Percentiles rank a stretch among this genome's conserved stretches.
These are phyloP conservation scores for Cercospora sp. DNA, from an alignment of 2,329 filamentous ascomycete species.

Conservation along the genomic window DNA sequence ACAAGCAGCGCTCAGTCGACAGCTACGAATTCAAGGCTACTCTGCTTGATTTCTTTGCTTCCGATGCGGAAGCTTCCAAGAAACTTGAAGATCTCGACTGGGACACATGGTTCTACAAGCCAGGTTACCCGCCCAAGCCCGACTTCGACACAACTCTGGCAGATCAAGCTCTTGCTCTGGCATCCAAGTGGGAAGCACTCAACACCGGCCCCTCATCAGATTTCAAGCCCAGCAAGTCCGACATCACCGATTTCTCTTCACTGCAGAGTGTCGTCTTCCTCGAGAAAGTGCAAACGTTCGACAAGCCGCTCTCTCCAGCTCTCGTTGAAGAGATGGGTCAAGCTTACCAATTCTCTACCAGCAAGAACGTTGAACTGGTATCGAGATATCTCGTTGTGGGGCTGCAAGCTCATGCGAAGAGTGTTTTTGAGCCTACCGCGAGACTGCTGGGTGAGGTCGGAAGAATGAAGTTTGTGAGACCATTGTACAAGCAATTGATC, in stretches of 20 bases:
- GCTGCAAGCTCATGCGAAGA: conserved; percentile 69
- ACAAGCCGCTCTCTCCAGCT: conserved; percentile 61
- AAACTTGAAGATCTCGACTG: conserved; percentile 78
- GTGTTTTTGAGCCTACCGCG: conserved; percentile 68
- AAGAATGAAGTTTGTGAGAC: conserved; percentile 95
- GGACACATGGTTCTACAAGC: conserved; percentile 85
- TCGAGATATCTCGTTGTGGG: conserved; percentile 78
- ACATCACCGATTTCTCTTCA: conserved; percentile 73
- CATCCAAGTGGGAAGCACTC: conserved; percentile 73
- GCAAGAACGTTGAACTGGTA: conserved; percentile 83
- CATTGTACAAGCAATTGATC: conserved; percentile 75
- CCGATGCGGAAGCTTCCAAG: conserved; percentile 61
- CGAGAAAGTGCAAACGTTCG: conserved; percentile 70
- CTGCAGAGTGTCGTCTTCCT: conserved; percentile 94
- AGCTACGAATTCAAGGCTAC: conserved; percentile 93
- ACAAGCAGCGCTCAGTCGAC: conserved; percentile 82
- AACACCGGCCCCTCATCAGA: conserved; percentile 34
- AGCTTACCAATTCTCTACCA: conserved; percentile 70
- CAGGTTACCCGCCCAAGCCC: conserved; percentile 86
- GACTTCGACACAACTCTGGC: conserved; percentile 86
- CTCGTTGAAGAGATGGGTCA: conserved; percentile 71
- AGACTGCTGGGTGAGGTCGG: conserved; percentile 79
- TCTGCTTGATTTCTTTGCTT: conserved; percentile 78
- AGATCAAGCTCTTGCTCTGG: conserved; percentile 79
- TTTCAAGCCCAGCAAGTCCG: conserved; percentile 64